Evolutionary conservation across 2,329 filamentous ascomycete species (phyloP).

Genomic region (Aspergillus sp.): DNA sequence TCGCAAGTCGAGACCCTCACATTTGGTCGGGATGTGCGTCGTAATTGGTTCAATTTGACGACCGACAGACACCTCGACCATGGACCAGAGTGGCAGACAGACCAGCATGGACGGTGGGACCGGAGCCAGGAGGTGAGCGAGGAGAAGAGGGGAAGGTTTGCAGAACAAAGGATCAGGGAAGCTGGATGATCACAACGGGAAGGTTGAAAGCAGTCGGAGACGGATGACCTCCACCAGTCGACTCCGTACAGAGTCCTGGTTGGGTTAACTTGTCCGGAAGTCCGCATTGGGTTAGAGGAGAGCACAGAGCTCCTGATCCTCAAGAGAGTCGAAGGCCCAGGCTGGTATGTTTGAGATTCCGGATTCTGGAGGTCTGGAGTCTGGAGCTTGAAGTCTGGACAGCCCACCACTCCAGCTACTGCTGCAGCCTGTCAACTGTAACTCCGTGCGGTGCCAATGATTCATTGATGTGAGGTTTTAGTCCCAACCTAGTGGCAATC

Average conservation of each 20-base stretch:
- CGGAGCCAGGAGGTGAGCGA: neutral
- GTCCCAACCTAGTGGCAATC: slow-evolving; percentile 6
- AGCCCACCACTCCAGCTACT: neutral
- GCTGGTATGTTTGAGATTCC: neutral
- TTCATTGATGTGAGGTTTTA: slow-evolving; percentile 4
- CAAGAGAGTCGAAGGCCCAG: too few relatives aligned
- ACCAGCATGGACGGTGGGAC: slow-evolving; percentile 1
- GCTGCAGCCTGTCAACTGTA: neutral
- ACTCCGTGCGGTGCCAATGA: neutral
- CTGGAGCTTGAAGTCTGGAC: neutral
- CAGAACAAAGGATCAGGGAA: neutral
- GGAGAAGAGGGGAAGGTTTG: neutral
- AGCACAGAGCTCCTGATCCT: neutral
- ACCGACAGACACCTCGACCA: neutral
- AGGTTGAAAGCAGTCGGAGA: neutral
- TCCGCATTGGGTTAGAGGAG: neutral
- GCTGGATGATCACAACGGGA: too few relatives aligned
- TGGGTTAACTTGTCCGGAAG: neutral
- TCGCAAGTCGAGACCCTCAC: too few relatives aligned
- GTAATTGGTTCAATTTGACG: neutral
- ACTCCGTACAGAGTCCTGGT: neutral
- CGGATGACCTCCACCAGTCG: neutral
- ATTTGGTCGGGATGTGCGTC: neutral
- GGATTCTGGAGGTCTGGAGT: neutral
- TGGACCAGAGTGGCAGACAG: neutral